Evolutionary conservation across 495 filamentous ascomycete species (phyloP).

Genomic region (Penicillium steckii): DNA sequence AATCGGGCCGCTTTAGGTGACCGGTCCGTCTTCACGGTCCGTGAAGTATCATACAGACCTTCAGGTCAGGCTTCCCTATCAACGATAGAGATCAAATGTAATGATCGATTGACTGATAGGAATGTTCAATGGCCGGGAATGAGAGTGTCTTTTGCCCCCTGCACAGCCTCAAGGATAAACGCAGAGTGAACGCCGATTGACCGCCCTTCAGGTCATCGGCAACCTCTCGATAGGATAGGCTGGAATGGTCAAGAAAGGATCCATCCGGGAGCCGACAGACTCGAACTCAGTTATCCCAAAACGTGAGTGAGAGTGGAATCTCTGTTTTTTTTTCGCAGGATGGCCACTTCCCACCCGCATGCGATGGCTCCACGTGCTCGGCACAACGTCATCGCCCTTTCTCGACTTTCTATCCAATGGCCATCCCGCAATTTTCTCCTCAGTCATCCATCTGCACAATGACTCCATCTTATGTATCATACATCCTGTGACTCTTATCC

Average conservation of each 20-base stretch:
- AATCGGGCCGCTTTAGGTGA: background rate
- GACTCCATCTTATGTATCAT: background rate
- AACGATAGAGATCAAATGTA: background rate
- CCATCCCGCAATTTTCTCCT: background rate
- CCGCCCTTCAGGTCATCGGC: no score
- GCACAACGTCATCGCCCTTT: background rate
- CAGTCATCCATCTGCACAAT: background rate
- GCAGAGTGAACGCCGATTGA: background rate
- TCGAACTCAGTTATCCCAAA: no score
- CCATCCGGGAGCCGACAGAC: no score
- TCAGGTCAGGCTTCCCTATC: background rate
- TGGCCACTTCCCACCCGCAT: background rate
- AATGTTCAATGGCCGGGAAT: background rate
- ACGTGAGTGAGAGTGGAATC: no score
- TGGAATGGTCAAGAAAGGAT: no score
- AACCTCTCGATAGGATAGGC: no score
- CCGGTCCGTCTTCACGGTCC: background rate
- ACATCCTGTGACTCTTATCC: background rate
- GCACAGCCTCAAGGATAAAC: background rate
- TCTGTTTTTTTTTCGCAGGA: no score
- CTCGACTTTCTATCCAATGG: background rate
- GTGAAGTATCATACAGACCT: background rate
- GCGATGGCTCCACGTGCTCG: background rate
- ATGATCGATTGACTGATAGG: background rate
- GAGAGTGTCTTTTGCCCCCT: no score